Evolutionary conservation across 768 basidiomycete genomes (phyloP), one percentile per base, ranked within the genome.

Genomic region (Austroboletus festivus): DNA sequence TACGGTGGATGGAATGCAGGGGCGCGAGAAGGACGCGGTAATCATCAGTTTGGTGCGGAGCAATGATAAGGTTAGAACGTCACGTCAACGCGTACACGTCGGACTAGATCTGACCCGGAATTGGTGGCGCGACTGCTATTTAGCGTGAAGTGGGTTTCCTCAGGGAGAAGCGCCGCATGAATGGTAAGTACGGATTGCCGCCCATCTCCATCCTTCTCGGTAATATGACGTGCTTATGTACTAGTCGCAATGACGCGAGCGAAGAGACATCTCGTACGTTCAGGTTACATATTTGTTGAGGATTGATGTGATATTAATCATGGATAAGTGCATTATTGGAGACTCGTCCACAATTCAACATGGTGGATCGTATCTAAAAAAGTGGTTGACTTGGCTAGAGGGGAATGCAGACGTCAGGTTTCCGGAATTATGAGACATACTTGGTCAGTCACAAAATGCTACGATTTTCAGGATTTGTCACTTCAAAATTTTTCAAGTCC

Each of bases 1-100:
- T 1, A 91, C 88, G 0, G 93, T 98, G 1, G 96, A 98, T 61
- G 93, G 93, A 0, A 89, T 97, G 85, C 96, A 99, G 72, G 95
- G 95, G 0, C 81, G 96, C 42, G 95, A 99, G 65, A 92, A 92
- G 56, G 92, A 98, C 46, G 93, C 93, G 0, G 82, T 98, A 33
- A 81, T 98, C 20, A 89, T 99, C 45, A 90, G 83, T 55, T 79
- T 99, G 4, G 96, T 98, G 2, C 77, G 96, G 21, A 94, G 92
- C 56, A 99, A 98, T 59, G 83, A 88, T 45, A 83, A 79, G 68
- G 89, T 85, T 22, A 22, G 59, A 4, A 50, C 4, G 71, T 60
- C 16, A 16, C 9, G 9, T 33, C 8, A 13, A 4, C 22, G 33
- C 33, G 9, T 34, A 34, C 33, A 10, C 22, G 35, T 31, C 22